Evolutionary conservation across 495 filamentous ascomycete species (phyloP), one percentile per base, ranked within the genome.

Genomic region (Oidiodendron maius): DNA sequence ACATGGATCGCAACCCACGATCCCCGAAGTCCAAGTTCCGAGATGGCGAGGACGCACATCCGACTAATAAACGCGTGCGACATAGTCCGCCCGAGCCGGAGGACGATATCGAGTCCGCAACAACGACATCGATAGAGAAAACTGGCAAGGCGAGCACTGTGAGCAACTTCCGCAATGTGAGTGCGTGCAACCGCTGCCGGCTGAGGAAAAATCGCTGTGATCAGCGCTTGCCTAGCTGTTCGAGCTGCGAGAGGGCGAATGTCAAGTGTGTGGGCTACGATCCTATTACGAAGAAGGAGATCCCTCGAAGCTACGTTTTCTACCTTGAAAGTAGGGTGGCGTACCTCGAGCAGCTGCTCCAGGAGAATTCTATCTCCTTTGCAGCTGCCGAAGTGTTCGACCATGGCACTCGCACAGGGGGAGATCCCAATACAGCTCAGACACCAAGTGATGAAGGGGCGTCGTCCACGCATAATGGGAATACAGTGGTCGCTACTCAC

Each of bases 141-240:
- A 38, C 12, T 5, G 28, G 6, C 4, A 23, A 9, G 25, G 40
- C 40, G 3, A 49, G 58, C 22, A 76, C 72, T 57, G 60, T 64
- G 16, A 67, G 70, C 1, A 76, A 65, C 57, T 96, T 96, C 65
- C 84, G 91, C 56, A 96, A 95, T 63, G 91, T 97, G 51, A 91
- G 86, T 53, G 91, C 91, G 40, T 97, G 91, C 64, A 94, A 96
- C 67, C 81, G 91, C 17, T 97, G 91, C 62, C 81, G 91, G 11
- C 68, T 91, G 53, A 80, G 91, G 55, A 97, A 97, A 69, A 96
- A 97, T 59, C 79, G 90, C 22, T 97, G 91, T 61, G 91, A 97
- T 61, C 91, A 95, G 71, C 81, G 82, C 38, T 75, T 97, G 40
- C 91, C 91, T 20, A 85, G 85, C 43, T 97, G 91, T 65, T 80